Evolutionary conservation across 1,284 basidiomycete species (phyloP).

Genomic region (Trametes sp.): DNA sequence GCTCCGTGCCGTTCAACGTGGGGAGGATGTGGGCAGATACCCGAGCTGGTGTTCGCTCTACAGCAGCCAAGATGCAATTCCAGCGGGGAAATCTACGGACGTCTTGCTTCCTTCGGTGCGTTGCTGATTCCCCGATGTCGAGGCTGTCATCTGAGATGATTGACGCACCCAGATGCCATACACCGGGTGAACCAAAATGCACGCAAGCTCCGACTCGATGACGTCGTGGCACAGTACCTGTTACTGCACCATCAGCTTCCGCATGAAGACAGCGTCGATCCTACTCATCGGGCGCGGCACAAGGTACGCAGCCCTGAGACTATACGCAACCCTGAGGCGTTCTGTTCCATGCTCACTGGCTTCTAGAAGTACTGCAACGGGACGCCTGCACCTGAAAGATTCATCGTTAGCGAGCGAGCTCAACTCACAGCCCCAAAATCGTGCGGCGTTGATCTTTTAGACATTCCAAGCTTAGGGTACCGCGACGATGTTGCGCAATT

Average conservation of each 20-base stretch:
- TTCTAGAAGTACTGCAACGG: not conserved
- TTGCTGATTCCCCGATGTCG: not conserved
- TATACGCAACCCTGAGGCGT: not conserved
- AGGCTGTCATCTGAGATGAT: not conserved
- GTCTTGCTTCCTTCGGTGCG: not conserved
- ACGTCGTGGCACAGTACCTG: constrained; percentile 9
- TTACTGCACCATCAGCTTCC: not conserved
- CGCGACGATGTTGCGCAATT: too few species aligned
- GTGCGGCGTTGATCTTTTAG: too few species aligned
- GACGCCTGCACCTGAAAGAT: not conserved
- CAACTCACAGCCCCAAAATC: too few species aligned
- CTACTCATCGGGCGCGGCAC: not conserved
- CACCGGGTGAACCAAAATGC: too few species aligned
- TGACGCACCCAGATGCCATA: not conserved
- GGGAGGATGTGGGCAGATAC: not conserved
- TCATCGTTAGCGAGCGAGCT: too few species aligned
- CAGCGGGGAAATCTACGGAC: not conserved
- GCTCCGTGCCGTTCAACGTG: not conserved
- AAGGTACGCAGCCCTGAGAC: not conserved
- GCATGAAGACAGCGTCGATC: constrained; percentile 10
- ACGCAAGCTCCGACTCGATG: not conserved
- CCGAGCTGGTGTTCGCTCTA: not conserved
- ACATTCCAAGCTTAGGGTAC: too few species aligned
- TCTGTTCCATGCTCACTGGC: not conserved
- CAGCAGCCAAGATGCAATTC: not conserved